These are phyloP conservation scores for Candida argentea DNA, from an alignment of 805 yeast species.

Conservation along the genomic window DNA sequence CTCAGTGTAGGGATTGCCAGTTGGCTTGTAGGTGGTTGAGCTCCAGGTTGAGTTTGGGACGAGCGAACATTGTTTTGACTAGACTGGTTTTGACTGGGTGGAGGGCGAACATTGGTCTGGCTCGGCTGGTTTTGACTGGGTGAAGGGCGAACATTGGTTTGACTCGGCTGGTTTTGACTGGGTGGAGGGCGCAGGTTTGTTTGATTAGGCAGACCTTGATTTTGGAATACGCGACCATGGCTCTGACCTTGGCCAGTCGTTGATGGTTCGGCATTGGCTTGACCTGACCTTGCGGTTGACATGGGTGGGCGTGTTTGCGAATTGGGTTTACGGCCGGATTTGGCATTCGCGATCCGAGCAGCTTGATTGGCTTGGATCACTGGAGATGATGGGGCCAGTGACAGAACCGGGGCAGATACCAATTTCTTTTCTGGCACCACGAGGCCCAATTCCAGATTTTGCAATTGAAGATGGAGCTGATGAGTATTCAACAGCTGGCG, in stretches of 20 bases:
- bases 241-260: constrained; percentile 24
- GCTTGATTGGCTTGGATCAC: background rate
- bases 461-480: constrained; percentile 30
- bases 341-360: too few species aligned
- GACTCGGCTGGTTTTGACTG: background rate
- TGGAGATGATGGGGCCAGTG: background rate
- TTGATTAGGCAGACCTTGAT: constrained; percentile 25
- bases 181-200: constrained; percentile 10
- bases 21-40: too few species aligned
- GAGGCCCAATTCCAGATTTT: constrained; percentile 22
- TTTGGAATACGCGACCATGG: constrained; percentile 17
- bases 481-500: constrained; percentile 29
- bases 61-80: background rate
- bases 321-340: too few species aligned
- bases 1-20: too few species aligned
- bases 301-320: constrained; percentile 1
- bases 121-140: constrained; percentile 2
- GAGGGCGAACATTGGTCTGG: constrained; percentile 3
- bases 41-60: too few species aligned
- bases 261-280: too few species aligned
- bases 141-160: background rate
- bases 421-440: too few species aligned
- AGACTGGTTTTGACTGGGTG: constrained; percentile 1
- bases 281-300: constrained; percentile 1
- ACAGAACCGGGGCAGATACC: too few species aligned